Conservation (phyloP, 768 basidiomycete species). For the Serendipita sp. region DNA sequence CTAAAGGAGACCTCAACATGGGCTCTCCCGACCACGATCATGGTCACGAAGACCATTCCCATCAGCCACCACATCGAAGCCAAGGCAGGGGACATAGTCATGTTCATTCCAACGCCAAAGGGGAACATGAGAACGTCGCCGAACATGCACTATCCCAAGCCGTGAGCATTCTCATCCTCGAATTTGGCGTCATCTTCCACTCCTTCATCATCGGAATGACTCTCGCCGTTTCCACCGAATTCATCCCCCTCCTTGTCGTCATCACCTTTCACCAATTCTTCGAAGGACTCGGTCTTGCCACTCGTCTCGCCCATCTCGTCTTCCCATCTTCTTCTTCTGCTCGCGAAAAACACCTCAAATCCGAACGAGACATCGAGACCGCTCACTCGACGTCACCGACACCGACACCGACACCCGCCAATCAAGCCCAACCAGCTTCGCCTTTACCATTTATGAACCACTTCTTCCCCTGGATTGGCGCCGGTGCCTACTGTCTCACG, state of each 20-base stretch:
- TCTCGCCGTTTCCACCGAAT: constrained; percentile 68
- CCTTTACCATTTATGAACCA: constrained; percentile 33
- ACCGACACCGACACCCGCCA: neutral
- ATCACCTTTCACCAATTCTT: constrained; percentile 43
- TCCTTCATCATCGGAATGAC: constrained; percentile 77
- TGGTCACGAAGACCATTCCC: neutral
- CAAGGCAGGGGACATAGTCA: neutral
- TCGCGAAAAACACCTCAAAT: constrained; percentile 12
- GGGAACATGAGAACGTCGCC: constrained; percentile 23
- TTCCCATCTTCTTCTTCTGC: constrained; percentile 7
- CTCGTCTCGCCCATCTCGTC: constrained; percentile 64
- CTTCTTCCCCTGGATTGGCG: constrained; percentile 43
- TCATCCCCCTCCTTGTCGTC: constrained; percentile 79
- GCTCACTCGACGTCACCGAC: neutral
- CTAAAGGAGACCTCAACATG: neutral
- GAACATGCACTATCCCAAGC: constrained; percentile 40
- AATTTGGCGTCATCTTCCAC: constrained; percentile 84
- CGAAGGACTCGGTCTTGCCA: constrained; percentile 85
- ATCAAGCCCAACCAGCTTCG: neutral
- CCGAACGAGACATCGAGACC: constrained; percentile 12
- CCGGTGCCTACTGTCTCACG: constrained; percentile 51
- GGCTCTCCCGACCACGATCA: neutral
- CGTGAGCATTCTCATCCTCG: constrained; percentile 77
- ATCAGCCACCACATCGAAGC: neutral
- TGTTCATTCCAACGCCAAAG: neutral